Evolutionary conservation across 2,329 filamentous ascomycete genomes (phyloP), one percentile per base, ranked within the genome.

Genomic region (Thelonectria discophora): DNA sequence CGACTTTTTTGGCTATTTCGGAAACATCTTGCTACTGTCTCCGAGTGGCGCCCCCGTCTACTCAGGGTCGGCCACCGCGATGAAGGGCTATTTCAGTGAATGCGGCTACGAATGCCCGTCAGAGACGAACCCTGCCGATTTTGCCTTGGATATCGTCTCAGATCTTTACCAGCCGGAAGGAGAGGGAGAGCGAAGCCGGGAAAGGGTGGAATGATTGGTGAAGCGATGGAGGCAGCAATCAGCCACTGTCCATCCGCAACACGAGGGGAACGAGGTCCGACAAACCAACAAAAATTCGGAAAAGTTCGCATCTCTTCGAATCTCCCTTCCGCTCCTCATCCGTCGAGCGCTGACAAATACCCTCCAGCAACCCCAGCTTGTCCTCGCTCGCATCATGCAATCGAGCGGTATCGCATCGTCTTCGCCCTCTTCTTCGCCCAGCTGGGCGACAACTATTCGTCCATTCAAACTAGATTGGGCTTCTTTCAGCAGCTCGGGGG

Each of bases 111-210:
- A 84, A 6, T 92, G 90, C 69, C 88, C 89, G 0, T 78, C 80
- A 18, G 85, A 88, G 56, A 90, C 88, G 3, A 93, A 92, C 65
- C 90, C 90, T 1, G 90, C 90, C 0, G 90, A 93, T 72, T 93
- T 91, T 72, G 89, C 88, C 0, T 81, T 93, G 10, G 90, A 93
- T 68, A 79, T 92, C 39, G 90, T 93, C 60, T 92, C 90, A 0
- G 84, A 92, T 20, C 88, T 92, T 67, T 78, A 93, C 0, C 89
- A 91, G 64, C 82, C 88, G 45, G 85, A 83, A 34, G 75, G 80
- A 4, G 79, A 83, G 21, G 90, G 92, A 72, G 82, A 79, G 2
- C 80, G 84, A 87, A 32, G 90, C 54, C 81, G 88, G 18, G 80
- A 82, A 45, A 86, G 85, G 62, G 89, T 92, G 0, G 80, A 81